Percentiles rank a stretch among this genome's conserved stretches.
Conservation (phyloP, 495 filamentous ascomycete species). For the Trichoderma orchidacearum region DNA sequence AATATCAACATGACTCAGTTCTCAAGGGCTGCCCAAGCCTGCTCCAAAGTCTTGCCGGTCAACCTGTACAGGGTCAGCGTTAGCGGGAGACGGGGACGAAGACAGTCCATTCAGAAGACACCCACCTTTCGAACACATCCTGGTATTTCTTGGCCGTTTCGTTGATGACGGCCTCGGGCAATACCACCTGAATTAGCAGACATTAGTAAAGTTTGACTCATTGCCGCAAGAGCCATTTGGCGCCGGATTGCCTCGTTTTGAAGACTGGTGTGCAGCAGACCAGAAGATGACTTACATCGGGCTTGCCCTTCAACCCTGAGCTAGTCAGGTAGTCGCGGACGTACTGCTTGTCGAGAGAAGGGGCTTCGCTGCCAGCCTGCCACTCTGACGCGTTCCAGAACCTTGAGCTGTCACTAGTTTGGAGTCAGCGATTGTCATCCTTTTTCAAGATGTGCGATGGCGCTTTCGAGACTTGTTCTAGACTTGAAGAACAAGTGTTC, state of each 20-base stretch:
- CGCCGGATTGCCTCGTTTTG: background rate
- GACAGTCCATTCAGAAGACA: background rate
- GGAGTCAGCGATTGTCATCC: background rate
- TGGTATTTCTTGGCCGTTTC: conserved; percentile 42
- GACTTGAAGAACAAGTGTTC: too few species aligned
- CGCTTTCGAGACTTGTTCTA: background rate
- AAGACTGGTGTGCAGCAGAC: background rate
- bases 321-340: conserved; percentile 73
- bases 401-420: conserved; percentile 49
- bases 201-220: background rate
- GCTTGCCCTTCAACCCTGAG: conserved; percentile 56
- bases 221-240: background rate
- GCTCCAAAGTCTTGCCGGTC: conserved; percentile 27
- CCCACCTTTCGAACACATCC: conserved; percentile 22
- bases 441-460: background rate
- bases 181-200: conserved; percentile 30
- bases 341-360: conserved; percentile 84
- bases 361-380: conserved; percentile 56
- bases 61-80: conserved; percentile 6
- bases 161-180: conserved; percentile 51
- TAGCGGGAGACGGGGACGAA: too few species aligned
- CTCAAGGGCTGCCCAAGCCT: conserved; percentile 14
- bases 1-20: background rate
- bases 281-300: conserved; percentile 41
- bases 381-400: conserved; percentile 79